These are phyloP conservation scores for Sordariomycetes sp. DNA, from an alignment of 2,329 filamentous ascomycete species.

Conservation along the genomic window DNA sequence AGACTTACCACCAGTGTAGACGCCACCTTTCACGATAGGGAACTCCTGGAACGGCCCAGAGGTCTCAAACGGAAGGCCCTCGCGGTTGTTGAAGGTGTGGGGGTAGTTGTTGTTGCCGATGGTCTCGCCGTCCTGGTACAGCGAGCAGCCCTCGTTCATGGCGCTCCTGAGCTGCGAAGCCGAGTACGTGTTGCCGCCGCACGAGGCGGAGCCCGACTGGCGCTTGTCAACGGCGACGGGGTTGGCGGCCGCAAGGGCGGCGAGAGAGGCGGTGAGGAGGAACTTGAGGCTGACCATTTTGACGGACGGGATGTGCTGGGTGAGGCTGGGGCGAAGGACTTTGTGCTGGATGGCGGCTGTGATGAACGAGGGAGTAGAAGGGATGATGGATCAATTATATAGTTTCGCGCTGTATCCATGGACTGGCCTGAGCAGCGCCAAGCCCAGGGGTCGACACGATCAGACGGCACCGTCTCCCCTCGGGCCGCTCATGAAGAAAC, in stretches of 20 bases:
- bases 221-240: slow-evolving; percentile 11
- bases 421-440: too few relatives aligned
- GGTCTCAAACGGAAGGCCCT: slow-evolving; percentile 18
- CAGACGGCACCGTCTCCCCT: too few relatives aligned
- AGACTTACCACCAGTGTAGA: slow-evolving; percentile 22
- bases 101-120: slow-evolving; percentile 19
- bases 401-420: too few relatives aligned
- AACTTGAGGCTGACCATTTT: slow-evolving; percentile 7
- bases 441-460: too few relatives aligned
- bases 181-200: slow-evolving; percentile 16
- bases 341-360: not conserved
- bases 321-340: not conserved
- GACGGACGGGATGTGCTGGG: not conserved
- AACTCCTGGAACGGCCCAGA: slow-evolving; percentile 24
- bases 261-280: slow-evolving; percentile 13
- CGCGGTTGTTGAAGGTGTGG: slow-evolving; percentile 23
- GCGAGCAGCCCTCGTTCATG: slow-evolving; percentile 9
- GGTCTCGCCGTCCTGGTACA: slow-evolving; percentile 8
- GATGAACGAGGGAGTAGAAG: not conserved
- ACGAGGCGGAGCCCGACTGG: slow-evolving; percentile 10
- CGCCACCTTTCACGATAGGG: slow-evolving; percentile 17
- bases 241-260: slow-evolving; percentile 13
- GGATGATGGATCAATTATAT: not conserved
- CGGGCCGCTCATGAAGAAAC: too few relatives aligned
- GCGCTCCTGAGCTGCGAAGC: slow-evolving; percentile 14